Conservation (phyloP, 208 protist genomes). For the Porcisia deanei region DNA sequence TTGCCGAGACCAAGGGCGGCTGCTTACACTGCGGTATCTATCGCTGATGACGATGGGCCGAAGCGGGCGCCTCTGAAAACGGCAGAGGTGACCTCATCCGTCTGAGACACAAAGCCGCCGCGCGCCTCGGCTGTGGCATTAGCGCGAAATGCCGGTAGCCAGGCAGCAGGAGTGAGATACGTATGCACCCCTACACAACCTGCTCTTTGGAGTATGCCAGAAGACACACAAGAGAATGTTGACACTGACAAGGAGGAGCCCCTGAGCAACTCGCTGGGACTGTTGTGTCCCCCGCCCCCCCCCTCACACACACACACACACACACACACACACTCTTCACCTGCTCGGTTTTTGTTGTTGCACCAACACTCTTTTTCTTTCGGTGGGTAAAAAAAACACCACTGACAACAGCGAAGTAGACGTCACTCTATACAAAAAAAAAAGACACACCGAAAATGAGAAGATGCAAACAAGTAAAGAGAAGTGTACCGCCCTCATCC, state of each 20-base stretch:
- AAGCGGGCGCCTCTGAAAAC: neutral
- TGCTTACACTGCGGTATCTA: neutral
- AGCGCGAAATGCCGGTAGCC: neutral
- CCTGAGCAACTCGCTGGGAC: neutral
- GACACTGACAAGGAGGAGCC: neutral
- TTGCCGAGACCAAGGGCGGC: neutral
- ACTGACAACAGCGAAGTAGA: neutral
- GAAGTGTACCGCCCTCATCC: neutral
- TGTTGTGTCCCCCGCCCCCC: neutral
- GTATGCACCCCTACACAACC: neutral
- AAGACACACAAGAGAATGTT: neutral
- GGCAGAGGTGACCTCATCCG: neutral
- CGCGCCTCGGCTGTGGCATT: neutral
- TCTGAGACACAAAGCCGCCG: neutral
- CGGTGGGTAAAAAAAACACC: too few species aligned
- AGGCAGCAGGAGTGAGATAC: neutral
- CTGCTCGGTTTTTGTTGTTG: neutral
- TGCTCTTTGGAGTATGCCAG: neutral
- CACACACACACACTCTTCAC: neutral
- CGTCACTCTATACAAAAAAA: constrained; percentile 1
- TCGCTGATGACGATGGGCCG: neutral
- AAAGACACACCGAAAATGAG: neutral
- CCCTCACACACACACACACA: too few species aligned
- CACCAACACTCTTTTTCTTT: too few species aligned
- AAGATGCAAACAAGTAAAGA: neutral